Base-by-base conservation (phyloP, 2,329 filamentous ascomycete genomes). In the Graphilbum ipis-grandicollis region DNA sequence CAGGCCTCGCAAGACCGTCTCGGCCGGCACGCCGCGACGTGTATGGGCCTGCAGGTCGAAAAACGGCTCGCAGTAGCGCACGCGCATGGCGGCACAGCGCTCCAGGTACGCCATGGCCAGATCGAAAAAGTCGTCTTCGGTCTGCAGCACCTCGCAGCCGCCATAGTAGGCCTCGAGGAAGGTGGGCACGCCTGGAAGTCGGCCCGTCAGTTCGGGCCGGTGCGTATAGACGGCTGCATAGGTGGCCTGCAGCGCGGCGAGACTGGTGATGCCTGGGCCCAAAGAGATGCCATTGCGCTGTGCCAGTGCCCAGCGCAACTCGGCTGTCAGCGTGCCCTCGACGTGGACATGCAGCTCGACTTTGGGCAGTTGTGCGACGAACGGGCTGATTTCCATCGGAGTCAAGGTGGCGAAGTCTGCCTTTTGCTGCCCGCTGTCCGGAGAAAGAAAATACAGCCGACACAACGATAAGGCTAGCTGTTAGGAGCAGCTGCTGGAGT, bases 21-120 rank as follows among this genome's bases (percentile, higher is more conserved):
- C 57, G 49, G 80, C 76, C 8, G 62, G 46, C 4, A 85, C 57
- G 4, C 75, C 74, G 14, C 79, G 66, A 9, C 56, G 57, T 4
- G 70, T 67, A 52, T 85, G 80, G 1, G 76, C 78, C 53, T 86
- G 79, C 2, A 79, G 79, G 52, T 85, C 80, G 57, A 85, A 85
- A 58, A 83, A 85, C 43, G 83, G 66, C 53, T 86, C 79, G 13
- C 75, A 75, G 35, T 85, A 79, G 33, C 68, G 63, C 2, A 84
- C 71, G 29, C 72, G 71, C 42, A 82, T 71, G 2, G 56, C 55
- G 19, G 68, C 61, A 3, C 76, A 79, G 40, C 66, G 70, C 26
- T 60, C 49, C 52, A 85, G 78, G 56, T 85, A 85, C 41, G 68
- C 66, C 60, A 71, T 80, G 5, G 77, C 77, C 12, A 86, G 63